A percentile compares a stretch with the other conserved stretches of the same genome.
phyloP scores from a whole-genome alignment of 768 basidiomycete genomes.

The Boletus rubescentipes region DNA sequence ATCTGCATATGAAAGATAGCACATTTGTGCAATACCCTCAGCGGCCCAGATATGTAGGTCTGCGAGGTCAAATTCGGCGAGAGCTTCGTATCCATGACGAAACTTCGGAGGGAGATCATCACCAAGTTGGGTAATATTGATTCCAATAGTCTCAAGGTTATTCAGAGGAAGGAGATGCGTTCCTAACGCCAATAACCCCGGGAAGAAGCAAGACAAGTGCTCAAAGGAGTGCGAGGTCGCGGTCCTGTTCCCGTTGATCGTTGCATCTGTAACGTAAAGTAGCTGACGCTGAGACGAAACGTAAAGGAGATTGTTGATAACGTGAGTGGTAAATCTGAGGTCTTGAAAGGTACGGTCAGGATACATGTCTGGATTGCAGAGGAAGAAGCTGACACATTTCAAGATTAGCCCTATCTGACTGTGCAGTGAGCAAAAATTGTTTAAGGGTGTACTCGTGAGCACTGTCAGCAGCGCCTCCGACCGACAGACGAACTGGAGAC shows the following conservation, averaged over 20 bases:
- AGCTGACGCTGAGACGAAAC: constrained; percentile 62
- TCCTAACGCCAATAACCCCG: constrained; percentile 72
- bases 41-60: constrained; percentile 76
- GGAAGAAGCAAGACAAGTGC: constrained; percentile 77
- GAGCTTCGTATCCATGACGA: constrained; percentile 35
- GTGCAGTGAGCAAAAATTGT: constrained; percentile 64
- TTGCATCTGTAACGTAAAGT: constrained; percentile 65
- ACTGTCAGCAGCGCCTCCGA: constrained; percentile 71
- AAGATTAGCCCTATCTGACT: constrained; percentile 56
- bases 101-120: constrained; percentile 21
- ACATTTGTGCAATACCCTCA: constrained; percentile 69
- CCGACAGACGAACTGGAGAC: constrained; percentile 44
- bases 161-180: constrained; percentile 60
- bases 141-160: constrained; percentile 46
- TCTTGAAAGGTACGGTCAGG: constrained; percentile 39
- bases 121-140: constrained; percentile 42
- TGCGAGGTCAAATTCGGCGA: constrained; percentile 50
- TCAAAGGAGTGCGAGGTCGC: constrained; percentile 56
- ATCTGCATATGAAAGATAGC: constrained; percentile 71
- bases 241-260: constrained; percentile 27
- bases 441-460: constrained; percentile 79
- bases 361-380: not conserved
- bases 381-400: constrained; percentile 57
- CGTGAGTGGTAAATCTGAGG: constrained; percentile 57
- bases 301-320: constrained; percentile 65